phyloP scores from a whole-genome alignment of 345 rosid genomes.

The Tarenaya hassleriana region DNA sequence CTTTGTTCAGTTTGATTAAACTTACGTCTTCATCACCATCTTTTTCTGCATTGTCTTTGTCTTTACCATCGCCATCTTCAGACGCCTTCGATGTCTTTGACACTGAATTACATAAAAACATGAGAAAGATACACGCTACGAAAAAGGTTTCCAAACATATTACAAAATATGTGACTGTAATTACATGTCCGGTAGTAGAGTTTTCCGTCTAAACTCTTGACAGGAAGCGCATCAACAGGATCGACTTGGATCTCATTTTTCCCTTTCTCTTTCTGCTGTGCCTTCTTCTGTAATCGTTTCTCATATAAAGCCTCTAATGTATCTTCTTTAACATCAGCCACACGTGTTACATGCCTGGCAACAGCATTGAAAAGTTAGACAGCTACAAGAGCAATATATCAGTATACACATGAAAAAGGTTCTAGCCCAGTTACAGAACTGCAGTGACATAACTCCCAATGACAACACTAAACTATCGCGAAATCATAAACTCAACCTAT shows the following conservation, averaged over 20 bases:
- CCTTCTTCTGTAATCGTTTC: slow-evolving; percentile 44
- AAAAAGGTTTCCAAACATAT: neutral
- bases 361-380: neutral
- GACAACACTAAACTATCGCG: no score
- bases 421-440: neutral
- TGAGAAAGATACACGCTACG: slow-evolving; percentile 7
- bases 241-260: slow-evolving; percentile 37
- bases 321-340: slow-evolving; percentile 51
- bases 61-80: slow-evolving; percentile 20
- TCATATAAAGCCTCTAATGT: slow-evolving; percentile 73
- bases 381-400: neutral
- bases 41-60: slow-evolving; percentile 24
- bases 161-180: neutral
- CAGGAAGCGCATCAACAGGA: slow-evolving; percentile 78
- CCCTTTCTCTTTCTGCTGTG: slow-evolving; percentile 36
- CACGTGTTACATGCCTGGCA: slow-evolving; percentile 58
- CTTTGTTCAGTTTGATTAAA: slow-evolving; percentile 46
- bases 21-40: slow-evolving; percentile 33
- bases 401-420: neutral
- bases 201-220: slow-evolving; percentile 73
- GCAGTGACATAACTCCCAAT: no score
- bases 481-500: neutral
- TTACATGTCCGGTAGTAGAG: slow-evolving; percentile 57
- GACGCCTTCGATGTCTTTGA: slow-evolving; percentile 21
- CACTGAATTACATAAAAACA: slow-evolving; percentile 31